Conservation (phyloP, 192 early-diverging fungal species). For the Martensiomyces pterosporus region DNA sequence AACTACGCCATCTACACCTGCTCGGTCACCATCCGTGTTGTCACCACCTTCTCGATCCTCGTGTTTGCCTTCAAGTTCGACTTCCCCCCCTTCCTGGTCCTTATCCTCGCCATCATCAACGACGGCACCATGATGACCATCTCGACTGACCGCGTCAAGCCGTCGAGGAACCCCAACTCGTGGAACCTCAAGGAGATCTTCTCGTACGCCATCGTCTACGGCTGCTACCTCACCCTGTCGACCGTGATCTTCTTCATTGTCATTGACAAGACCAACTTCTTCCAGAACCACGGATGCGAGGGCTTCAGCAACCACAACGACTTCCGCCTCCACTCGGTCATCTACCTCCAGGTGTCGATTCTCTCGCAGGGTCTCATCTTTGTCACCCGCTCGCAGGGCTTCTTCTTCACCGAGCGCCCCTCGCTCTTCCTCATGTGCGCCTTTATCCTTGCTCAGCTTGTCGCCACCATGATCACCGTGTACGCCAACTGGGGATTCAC, state of each 20-base stretch:
- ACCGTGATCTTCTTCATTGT: conserved; percentile 71
- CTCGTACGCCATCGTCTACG: conserved; percentile 80
- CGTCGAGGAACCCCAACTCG: conserved; percentile 77
- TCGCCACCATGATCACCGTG: conserved; percentile 77
- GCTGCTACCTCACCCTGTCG: conserved; percentile 76
- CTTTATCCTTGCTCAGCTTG: conserved; percentile 67
- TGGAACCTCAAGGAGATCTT: conserved; percentile 90
- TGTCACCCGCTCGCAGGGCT: conserved; percentile 69
- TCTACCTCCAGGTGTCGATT: conserved; percentile 78
- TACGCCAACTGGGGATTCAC: conserved; percentile 82
- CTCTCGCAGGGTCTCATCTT: conserved; percentile 78
- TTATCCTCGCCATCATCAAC: conserved; percentile 87
- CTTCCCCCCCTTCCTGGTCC: conserved; percentile 80
- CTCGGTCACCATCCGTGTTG: conserved; percentile 79
- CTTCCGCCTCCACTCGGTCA: conserved; percentile 64
- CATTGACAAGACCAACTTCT: conserved; percentile 58
- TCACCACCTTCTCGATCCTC: conserved; percentile 67
- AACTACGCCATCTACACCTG: conserved; percentile 89
- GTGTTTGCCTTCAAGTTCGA: conserved; percentile 75
- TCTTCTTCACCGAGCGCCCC: conserved; percentile 72
- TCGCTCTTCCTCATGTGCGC: conserved; percentile 62
- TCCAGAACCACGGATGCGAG: conserved; percentile 59
- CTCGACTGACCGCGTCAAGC: conserved; percentile 78
- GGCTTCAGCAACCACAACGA: conserved; percentile 56
- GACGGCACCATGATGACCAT: conserved; percentile 93